A percentile compares a stretch with the other conserved stretches of the same genome.
phyloP scores from a whole-genome alignment of 257 asterid genomes.

The Asclepias syriaca region DNA sequence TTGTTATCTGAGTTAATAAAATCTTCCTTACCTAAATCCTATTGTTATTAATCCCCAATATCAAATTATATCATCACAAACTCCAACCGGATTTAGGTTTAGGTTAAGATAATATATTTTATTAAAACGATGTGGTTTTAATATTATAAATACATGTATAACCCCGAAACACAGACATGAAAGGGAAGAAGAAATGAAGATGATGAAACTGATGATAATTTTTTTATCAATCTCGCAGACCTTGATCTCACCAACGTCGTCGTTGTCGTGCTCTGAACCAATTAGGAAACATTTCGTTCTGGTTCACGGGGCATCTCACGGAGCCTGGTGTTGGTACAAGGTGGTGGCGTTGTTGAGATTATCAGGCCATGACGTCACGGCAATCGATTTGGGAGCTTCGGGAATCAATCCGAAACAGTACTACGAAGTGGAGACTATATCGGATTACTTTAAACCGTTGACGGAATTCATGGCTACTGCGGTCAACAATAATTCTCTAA shows the following conservation, averaged over 20 bases:
- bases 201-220: background rate
- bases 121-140: no score
- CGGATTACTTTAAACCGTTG: constrained; percentile 27
- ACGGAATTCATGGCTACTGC: constrained; percentile 23
- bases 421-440: constrained; percentile 12
- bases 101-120: no score
- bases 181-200: background rate
- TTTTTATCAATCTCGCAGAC: background rate
- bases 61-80: no score
- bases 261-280: background rate
- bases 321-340: constrained; percentile 44
- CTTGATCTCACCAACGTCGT: background rate
- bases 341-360: constrained; percentile 15
- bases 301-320: constrained; percentile 31
- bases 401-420: constrained; percentile 26
- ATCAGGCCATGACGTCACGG: constrained; percentile 29
- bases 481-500: background rate
- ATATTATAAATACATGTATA: no score
- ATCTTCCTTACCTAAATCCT: no score
- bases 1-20: no score
- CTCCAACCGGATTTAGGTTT: no score
- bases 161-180: background rate
- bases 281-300: constrained; percentile 27
- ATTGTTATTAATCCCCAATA: no score
- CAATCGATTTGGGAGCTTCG: constrained; percentile 29